Percentiles rank a stretch among this genome's conserved stretches.
Evolutionary conservation across 2,329 filamentous ascomycete species (phyloP).

Genomic region (Aspergillus ibericus): DNA sequence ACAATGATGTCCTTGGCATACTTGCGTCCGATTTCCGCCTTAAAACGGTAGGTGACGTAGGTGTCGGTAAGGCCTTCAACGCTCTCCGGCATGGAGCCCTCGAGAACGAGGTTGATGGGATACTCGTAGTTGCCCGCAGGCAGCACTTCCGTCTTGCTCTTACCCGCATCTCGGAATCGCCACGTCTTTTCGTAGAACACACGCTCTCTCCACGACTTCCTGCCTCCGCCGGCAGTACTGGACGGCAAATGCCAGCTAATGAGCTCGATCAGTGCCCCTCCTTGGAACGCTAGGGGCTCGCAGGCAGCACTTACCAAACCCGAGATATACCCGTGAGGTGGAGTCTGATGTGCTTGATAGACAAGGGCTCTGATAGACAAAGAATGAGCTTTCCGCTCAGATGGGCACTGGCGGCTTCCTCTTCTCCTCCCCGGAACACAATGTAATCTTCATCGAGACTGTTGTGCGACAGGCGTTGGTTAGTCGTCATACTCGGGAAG

Average conservation of each 20-base stretch:
- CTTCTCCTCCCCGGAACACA: slow-evolving; percentile 71
- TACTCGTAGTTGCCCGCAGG: slow-evolving; percentile 79
- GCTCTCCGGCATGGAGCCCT: slow-evolving; percentile 73
- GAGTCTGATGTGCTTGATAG: slow-evolving; percentile 71
- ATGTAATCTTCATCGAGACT: slow-evolving; percentile 78
- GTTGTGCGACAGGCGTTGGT: slow-evolving; percentile 11
- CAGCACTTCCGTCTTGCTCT: slow-evolving; percentile 56
- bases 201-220: slow-evolving; percentile 43
- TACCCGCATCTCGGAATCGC: slow-evolving; percentile 62
- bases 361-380: slow-evolving; percentile 67
- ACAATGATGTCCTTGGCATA: slow-evolving; percentile 83
- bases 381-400: slow-evolving; percentile 73
- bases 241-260: slow-evolving; percentile 39
- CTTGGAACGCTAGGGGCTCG: neutral
- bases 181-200: slow-evolving; percentile 69
- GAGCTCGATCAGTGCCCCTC: neutral
- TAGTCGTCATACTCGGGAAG: slow-evolving; percentile 17
- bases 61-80: slow-evolving; percentile 85
- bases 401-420: slow-evolving; percentile 73
- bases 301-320: slow-evolving; percentile 59
- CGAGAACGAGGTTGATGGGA: slow-evolving; percentile 73
- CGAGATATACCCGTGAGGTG: slow-evolving; percentile 70
- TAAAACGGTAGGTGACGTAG: slow-evolving; percentile 85
- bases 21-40: slow-evolving; percentile 87
- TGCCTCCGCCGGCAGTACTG: slow-evolving; percentile 36